A percentile compares a stretch with the other conserved stretches of the same genome.
Evolutionary conservation across 257 asterid genomes (phyloP).

Genomic region (Solanum pimpinellifolium): DNA sequence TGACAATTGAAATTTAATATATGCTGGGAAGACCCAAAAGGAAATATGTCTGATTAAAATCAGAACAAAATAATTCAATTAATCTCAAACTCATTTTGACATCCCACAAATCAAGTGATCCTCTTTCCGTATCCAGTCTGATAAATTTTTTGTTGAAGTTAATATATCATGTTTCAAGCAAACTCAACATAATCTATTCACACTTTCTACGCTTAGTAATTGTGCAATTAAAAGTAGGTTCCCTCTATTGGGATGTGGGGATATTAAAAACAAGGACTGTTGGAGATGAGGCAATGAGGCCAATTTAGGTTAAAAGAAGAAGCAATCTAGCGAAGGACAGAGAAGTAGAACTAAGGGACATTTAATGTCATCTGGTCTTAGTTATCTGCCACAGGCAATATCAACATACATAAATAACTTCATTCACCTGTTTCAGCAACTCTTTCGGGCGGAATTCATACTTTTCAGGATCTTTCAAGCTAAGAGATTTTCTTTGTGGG

Average conservation of each 20-base stretch:
- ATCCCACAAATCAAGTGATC: neutral
- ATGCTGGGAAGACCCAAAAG: neutral
- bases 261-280: neutral
- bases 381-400: neutral
- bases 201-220: neutral
- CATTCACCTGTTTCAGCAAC: constrained; percentile 76
- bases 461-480: constrained; percentile 92
- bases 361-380: neutral
- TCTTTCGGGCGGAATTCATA: constrained; percentile 87
- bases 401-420: neutral
- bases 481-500: constrained; percentile 91
- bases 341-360: neutral
- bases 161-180: neutral
- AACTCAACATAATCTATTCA: neutral
- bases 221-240: neutral
- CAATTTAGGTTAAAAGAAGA: neutral
- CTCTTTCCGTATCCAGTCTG: neutral
- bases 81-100: neutral
- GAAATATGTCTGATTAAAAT: neutral
- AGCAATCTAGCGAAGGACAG: neutral
- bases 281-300: neutral
- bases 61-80: neutral
- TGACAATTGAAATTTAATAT: neutral
- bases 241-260: neutral
- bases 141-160: neutral